A percentile compares a stretch with the other conserved stretches of the same genome.
phyloP scores from a whole-genome alignment of 2,329 filamentous ascomycete species.

The Podosphaera fusca region DNA sequence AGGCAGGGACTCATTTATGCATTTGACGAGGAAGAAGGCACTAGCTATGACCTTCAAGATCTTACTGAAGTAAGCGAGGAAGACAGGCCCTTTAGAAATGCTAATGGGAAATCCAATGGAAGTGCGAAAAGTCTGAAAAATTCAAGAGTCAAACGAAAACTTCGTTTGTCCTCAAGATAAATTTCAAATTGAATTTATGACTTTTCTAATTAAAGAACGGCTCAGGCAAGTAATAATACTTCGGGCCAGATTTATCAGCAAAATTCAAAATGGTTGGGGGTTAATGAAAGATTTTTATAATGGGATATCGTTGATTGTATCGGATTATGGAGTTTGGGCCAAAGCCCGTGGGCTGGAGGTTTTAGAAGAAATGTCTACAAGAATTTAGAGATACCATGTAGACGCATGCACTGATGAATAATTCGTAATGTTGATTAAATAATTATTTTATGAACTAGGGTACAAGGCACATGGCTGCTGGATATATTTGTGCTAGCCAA shows the following conservation, averaged over 20 bases:
- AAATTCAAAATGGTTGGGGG: neutral
- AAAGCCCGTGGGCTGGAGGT: slow-evolving; percentile 4
- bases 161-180: neutral
- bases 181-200: neutral
- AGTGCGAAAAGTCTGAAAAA: slow-evolving; percentile 4
- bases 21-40: slow-evolving; percentile 65
- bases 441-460: neutral
- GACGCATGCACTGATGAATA: neutral
- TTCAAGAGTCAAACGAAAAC: neutral
- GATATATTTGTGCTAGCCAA: neutral
- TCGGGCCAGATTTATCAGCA: neutral
- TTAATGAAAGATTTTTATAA: neutral
- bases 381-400: slow-evolving; percentile 2
- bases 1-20: slow-evolving; percentile 66
- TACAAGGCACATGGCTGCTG: neutral
- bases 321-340: slow-evolving; percentile 9
- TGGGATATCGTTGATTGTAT: slow-evolving; percentile 5
- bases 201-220: neutral
- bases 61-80: slow-evolving; percentile 57
- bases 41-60: slow-evolving; percentile 54
- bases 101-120: slow-evolving; percentile 10
- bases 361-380: slow-evolving; percentile 9
- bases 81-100: slow-evolving; percentile 18
- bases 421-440: slow-evolving; percentile 1
- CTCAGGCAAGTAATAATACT: neutral